Evolutionary conservation across 176 grass and related monocot species (phyloP), one percentile per base, ranked within the genome.

Genomic region (Musa beccarii): DNA sequence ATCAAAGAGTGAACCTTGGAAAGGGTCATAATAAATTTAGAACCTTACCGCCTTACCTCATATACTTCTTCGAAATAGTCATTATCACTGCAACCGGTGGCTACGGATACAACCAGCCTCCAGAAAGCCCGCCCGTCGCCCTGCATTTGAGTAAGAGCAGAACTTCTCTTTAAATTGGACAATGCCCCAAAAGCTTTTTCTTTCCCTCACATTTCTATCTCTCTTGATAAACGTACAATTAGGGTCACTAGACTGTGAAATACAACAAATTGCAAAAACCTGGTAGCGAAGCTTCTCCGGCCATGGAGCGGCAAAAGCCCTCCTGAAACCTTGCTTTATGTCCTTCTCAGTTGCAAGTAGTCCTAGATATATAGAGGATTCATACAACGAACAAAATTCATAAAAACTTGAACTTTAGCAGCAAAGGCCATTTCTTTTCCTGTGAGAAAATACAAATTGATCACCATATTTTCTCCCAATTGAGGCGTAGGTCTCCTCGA

Each of bases 21-120:
- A 43, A 43, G 34, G 34, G 34, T 51, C 49, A 2, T 28, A n/a
- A 20, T 16, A 19, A 14, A 68, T 54, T 17, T 50, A 74, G 1
- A 24, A 50, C 0, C 8, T 49, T 77, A 99, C 95, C 88, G 29
- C 0, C 8, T 49, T 77, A 99, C 95, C 88, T 88, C 80, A 82
- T 94, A 94, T 10, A 94, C 90, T 91, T 93, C 86, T 83, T 99
- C 88, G 2, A 99, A 99, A 76, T 94, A 99, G 68, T 82, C 61
- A 59, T 71, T 70, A 75, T 87, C 67, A 10, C 65, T 69, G 85
- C 86, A 99, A 72, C 78, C 85, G 15, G 88, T 94, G 1, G 95
- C 86, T 70, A 91, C 90, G 0, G 88, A 89, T 8, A 99, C 84
- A 5, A 99, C 81, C 71, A 89, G 82, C 79, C 84, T 88, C 88